Base-by-base conservation (phyloP, 2,329 filamentous ascomycete species). In the Trichoderma aggressivum region DNA sequence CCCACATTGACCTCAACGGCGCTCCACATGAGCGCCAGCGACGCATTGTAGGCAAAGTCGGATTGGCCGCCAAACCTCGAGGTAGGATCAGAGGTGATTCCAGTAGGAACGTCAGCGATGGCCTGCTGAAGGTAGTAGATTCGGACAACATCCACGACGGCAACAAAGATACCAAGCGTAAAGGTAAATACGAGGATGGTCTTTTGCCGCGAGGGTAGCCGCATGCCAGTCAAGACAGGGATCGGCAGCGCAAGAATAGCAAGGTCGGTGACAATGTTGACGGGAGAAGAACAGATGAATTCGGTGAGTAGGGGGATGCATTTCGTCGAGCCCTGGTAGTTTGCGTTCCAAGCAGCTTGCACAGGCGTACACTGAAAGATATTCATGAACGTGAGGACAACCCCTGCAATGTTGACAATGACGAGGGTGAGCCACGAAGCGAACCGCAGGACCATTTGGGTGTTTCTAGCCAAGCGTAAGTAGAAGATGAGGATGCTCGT, bases 401-500 rank as follows among this genome's bases (percentile, higher is more conserved):
- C 76, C 16, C 94, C 94, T 34, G 92, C 91, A 8, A 90, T 78
- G 77, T 96, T 97, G 78, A 97, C 94, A 26, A 97, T 86, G 61
- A 84, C 85, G 2, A 98, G 84, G 0, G 92, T 94, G 5, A 87
- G 84, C 84, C 94, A 94, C n/a, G 93, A 96, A n/a, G 91, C 90
- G 81, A 91, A 88, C 72, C 92, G 89, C 74, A 97, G 91, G 63
- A 94, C 85, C 73, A 89, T 89, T 75, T 97, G 90, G 0, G 88
- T 90, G 72, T 93, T 92, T 76, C 91, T 91, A 30, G 93, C 92
- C 61, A 98, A 86, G 53, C 91, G 91, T 63, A 98, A 86, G 81
- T 97, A 98, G 81, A 98, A 98, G 67, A 96, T 86, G 71, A 98
- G 86, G 76, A 98, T 93, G n/a, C 94, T 97, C 0, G 93, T 94